Conservation (phyloP, 768 basidiomycete species). For the Coprinopsis strossmayeri region DNA sequence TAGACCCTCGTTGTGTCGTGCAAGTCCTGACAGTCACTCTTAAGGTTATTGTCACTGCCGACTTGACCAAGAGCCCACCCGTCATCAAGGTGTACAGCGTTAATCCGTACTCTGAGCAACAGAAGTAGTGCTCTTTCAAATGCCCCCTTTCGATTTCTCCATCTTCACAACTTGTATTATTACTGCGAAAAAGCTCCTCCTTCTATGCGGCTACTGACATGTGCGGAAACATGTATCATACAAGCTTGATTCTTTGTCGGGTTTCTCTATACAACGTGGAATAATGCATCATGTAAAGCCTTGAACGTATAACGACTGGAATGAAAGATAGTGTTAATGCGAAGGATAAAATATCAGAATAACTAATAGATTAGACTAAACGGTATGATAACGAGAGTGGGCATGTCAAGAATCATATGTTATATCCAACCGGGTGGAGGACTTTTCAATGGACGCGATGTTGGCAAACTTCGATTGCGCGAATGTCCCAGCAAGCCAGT, state of each 20-base stretch:
- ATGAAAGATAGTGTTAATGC: not conserved
- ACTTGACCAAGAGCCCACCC: conserved; percentile 92
- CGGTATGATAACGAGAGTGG: not conserved
- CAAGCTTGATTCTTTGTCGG: not conserved
- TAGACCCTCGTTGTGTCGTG: not conserved
- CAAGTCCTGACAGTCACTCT: conserved; percentile 10
- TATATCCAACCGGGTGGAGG: conserved; percentile 14
- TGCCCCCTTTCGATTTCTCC: not conserved
- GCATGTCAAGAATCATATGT: not conserved
- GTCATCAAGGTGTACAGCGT: conserved; percentile 97
- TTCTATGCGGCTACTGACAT: not conserved
- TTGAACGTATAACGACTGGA: not conserved
- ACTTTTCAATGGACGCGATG: conserved; percentile 21
- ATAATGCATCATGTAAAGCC: not conserved
- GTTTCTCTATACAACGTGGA: not conserved
- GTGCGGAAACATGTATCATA: not conserved
- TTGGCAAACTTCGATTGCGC: conserved; percentile 18
- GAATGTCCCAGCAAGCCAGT: conserved; percentile 16
- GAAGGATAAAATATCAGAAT: not conserved
- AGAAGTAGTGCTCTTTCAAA: too few species aligned
- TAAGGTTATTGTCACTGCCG: conserved; percentile 91
- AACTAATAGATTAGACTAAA: not conserved
- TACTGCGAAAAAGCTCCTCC: too few species aligned
- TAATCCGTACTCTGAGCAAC: conserved; percentile 56
- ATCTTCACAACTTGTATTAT: too few species aligned